phyloP scores from a whole-genome alignment of 805 yeast genomes.

The Candida pseudoglaebosa region DNA sequence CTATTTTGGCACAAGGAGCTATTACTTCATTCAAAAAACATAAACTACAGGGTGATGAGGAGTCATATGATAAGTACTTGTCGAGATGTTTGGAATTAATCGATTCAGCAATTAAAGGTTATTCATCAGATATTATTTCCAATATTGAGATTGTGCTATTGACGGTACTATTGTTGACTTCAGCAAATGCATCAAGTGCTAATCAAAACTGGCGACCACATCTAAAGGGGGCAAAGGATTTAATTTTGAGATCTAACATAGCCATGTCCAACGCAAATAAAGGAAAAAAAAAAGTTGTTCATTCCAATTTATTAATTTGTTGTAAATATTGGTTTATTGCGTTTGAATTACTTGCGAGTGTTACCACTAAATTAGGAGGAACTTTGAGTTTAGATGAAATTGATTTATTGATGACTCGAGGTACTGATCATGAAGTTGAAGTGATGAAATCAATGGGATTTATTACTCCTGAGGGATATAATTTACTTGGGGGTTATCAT shows the following conservation, averaged over 20 bases:
- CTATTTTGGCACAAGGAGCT: constrained; percentile 74
- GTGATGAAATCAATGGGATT: constrained; percentile 40
- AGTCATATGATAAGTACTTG: constrained; percentile 57
- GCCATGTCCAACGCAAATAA: constrained; percentile 1
- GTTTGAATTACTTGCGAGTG: constrained; percentile 54
- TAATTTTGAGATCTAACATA: constrained; percentile 41
- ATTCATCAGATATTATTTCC: constrained; percentile 15
- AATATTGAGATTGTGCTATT: constrained; percentile 63
- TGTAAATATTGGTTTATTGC: constrained; percentile 57
- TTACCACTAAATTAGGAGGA: constrained; percentile 53
- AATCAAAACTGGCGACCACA: constrained; percentile 63
- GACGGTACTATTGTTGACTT: constrained; percentile 63
- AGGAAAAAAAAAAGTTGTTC: constrained; percentile 14
- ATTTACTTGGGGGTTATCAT: constrained; percentile 47
- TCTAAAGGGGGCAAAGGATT: constrained; percentile 58
- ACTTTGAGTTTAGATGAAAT: constrained; percentile 48
- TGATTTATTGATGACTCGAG: constrained; percentile 21
- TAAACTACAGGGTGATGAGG: constrained; percentile 10
- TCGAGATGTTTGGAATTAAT: constrained; percentile 57
- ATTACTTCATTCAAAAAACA: constrained; percentile 44
- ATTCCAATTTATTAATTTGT: constrained; percentile 42
- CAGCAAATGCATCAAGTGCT: constrained; percentile 53
- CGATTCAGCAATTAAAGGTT: constrained; percentile 36
- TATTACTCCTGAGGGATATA: constrained; percentile 42
- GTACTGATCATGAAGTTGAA: constrained; percentile 24